Conservation (phyloP, 768 basidiomycete species). For the Rhizopogon rudus region DNA sequence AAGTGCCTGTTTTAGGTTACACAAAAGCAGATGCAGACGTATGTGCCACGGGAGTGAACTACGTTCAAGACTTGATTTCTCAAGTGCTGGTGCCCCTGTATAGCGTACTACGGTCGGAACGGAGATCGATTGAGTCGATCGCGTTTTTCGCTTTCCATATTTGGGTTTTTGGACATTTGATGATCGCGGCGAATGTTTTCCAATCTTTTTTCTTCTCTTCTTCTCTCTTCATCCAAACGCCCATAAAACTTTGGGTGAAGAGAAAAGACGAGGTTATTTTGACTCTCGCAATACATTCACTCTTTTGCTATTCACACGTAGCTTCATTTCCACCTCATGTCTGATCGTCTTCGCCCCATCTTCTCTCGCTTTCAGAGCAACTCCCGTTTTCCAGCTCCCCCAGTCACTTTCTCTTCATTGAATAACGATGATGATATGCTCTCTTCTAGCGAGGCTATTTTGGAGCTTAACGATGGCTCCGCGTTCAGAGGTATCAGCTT, state of each 20-base stretch:
- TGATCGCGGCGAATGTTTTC: neutral
- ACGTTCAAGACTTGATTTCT: no score
- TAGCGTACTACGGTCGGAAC: no score
- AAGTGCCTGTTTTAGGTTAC: no score
- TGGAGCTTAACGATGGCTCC: conserved; percentile 89
- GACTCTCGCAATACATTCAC: conserved; percentile 4
- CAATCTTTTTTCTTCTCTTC: conserved; percentile 26
- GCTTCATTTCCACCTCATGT: conserved; percentile 9
- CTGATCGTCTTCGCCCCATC: conserved; percentile 32
- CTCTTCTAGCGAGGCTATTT: conserved; percentile 51
- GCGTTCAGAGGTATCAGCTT: conserved; percentile 89
- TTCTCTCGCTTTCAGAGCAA: conserved; percentile 43
- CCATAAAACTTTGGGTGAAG: conserved; percentile 34
- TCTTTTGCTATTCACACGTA: neutral
- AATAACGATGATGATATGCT: conserved; percentile 10
- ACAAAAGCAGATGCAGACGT: no score
- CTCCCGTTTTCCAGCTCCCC: conserved; percentile 28
- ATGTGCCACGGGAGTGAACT: no score
- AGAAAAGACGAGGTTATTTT: conserved; percentile 38
- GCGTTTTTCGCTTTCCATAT: neutral
- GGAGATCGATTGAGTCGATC: no score
- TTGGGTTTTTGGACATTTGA: neutral
- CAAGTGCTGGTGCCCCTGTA: no score
- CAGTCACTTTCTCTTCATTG: conserved; percentile 29
- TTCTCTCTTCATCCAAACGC: conserved; percentile 46